phyloP scores from a whole-genome alignment of 2,329 filamentous ascomycete genomes.

The Aspergillus tanneri region DNA sequence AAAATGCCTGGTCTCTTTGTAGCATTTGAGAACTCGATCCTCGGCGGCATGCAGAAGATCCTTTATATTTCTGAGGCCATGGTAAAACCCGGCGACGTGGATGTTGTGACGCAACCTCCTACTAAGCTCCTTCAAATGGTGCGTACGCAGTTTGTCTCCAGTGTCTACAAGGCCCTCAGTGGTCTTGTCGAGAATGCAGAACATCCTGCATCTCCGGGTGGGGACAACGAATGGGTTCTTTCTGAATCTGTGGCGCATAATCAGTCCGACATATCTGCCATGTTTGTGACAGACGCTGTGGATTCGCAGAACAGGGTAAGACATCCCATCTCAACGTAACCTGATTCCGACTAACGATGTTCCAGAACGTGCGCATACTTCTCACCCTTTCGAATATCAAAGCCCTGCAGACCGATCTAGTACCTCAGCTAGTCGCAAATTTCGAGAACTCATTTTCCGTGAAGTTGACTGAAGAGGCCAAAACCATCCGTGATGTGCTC shows the following conservation, averaged over 20 bases:
- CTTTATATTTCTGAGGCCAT: slow-evolving; percentile 87
- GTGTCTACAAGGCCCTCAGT: slow-evolving; percentile 87
- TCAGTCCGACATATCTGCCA: slow-evolving; percentile 35
- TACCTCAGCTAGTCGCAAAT: slow-evolving; percentile 83
- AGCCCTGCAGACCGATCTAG: slow-evolving; percentile 73
- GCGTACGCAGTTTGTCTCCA: slow-evolving; percentile 86
- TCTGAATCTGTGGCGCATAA: slow-evolving; percentile 40
- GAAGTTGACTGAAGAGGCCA: slow-evolving; percentile 88
- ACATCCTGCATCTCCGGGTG: slow-evolving; percentile 64
- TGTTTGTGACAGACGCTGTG: slow-evolving; percentile 51
- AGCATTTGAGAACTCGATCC: slow-evolving; percentile 76
- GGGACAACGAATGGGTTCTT: slow-evolving; percentile 53
- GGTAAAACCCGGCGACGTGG: slow-evolving; percentile 67
- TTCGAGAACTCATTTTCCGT: slow-evolving; percentile 95
- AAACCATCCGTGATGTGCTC: slow-evolving; percentile 86
- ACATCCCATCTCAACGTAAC: slow-evolving; percentile 1
- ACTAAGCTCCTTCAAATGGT: slow-evolving; percentile 88
- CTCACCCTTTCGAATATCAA: slow-evolving; percentile 91
- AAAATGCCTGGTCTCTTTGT: slow-evolving; percentile 86
- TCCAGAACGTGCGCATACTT: slow-evolving; percentile 84
- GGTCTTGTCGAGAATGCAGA: slow-evolving; percentile 98
- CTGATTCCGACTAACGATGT: slow-evolving; percentile 14
- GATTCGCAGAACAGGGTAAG: slow-evolving; percentile 56
- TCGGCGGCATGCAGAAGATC: slow-evolving; percentile 90
- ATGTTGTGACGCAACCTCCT: slow-evolving; percentile 81